Conservation (phyloP, 2,329 filamentous ascomycete genomes). For the Dothidotthia symphoricarpi region DNA sequence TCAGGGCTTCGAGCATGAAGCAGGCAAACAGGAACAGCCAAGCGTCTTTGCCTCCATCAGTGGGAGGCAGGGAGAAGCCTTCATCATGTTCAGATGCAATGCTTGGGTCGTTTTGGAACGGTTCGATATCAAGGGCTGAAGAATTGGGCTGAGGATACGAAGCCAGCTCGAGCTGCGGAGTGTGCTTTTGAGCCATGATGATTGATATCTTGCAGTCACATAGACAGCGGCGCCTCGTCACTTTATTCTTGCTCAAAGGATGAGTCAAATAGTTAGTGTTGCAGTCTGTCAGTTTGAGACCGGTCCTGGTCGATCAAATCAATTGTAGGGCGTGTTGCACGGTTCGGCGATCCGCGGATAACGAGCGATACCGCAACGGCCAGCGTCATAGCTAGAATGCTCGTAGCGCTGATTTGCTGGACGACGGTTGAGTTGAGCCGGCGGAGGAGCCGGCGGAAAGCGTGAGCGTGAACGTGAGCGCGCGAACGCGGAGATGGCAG, state of each 20-base stretch:
- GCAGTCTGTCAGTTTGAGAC: too few species aligned
- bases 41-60: constrained; percentile 31
- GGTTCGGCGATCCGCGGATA: too few species aligned
- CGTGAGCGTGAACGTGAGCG: too few species aligned
- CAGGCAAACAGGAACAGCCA: constrained; percentile 38
- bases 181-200: constrained; percentile 18
- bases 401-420: too few species aligned
- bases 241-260: too few species aligned
- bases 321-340: too few species aligned
- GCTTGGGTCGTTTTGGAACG: constrained; percentile 8
- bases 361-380: too few species aligned
- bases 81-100: constrained; percentile 20
- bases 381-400: too few species aligned
- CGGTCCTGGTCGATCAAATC: too few species aligned
- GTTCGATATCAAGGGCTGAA: constrained; percentile 15
- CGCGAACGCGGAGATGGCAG: not conserved
- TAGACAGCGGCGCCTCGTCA: too few species aligned
- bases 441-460: not conserved
- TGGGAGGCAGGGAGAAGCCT: constrained; percentile 28
- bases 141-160: constrained; percentile 12
- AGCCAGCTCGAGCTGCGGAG: constrained; percentile 14
- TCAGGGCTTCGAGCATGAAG: constrained; percentile 54
- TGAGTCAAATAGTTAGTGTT: too few species aligned
- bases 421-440: not conserved
- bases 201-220: not conserved